Evolutionary conservation across 2,329 filamentous ascomycete genomes (phyloP), one percentile per base, ranked within the genome.

Genomic region (Alternaria arborescens): DNA sequence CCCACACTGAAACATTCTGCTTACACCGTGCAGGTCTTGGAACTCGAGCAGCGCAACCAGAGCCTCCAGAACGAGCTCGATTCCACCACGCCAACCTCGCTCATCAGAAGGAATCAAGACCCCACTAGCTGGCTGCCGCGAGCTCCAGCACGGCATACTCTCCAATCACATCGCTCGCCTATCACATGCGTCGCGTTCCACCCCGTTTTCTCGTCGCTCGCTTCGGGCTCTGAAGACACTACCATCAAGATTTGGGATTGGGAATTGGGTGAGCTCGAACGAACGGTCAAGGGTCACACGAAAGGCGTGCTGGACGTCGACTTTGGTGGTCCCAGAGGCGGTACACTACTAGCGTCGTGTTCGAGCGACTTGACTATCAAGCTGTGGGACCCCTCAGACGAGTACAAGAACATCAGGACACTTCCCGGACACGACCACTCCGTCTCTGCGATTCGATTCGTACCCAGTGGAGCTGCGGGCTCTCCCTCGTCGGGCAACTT

Each of bases 211-310:
- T 94, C 93, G 10, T 94, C 92, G 5, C 84, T 97, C 22, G 94
- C 94, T 10, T 95, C 93, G 0, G 94, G 92, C 16, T 96, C 93
- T 8, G 94, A 97, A 77, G 94, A 97, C 78, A 91, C 88, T 55
- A 97, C 91, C 8, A 97, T 98, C 78, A 97, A 97, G 74, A 94
- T 97, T 56, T 97, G 94, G 94, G 94, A 97, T 74, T 97, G 93
- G 91, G 94, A 97, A 73, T 81, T 96, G 24, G 94, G 94, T 48
- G 94, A 97, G 79, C 84, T 97, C 4, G 94, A 97, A 77, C 84
- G 90, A 64, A 97, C 94, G 0, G 86, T 97, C 58, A 97, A 97
- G 76, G 93, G 93, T 1, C 94, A 97, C 74, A 97, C 93, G 5
- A 93, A 91, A 74, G 88, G 92, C 4, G 93, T 97, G 1, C 81